phyloP scores from a whole-genome alignment of 164 flowering plant species.

The Houttuynia cordata region DNA sequence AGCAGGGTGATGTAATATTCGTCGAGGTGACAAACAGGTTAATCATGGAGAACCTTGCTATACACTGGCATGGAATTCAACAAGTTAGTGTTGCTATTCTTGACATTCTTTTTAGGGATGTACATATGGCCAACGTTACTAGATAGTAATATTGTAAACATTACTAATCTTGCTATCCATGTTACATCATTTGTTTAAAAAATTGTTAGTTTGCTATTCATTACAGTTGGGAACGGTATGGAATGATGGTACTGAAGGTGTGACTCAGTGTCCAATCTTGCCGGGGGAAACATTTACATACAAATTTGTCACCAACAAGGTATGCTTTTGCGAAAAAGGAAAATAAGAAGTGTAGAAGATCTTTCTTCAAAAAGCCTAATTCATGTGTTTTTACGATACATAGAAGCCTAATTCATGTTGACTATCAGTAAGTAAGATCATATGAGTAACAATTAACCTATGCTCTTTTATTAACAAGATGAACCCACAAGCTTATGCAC shows the following conservation, averaged over 20 bases:
- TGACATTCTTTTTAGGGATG: not conserved
- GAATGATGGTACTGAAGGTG: slow-evolving; percentile 89
- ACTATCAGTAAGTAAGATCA: too few species aligned
- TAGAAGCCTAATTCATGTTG: too few species aligned
- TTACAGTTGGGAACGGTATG: slow-evolving; percentile 73
- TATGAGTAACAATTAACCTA: too few species aligned
- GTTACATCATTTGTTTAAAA: not conserved
- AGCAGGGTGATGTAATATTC: slow-evolving; percentile 59
- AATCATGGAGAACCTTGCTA: slow-evolving; percentile 58
- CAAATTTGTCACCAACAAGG: slow-evolving; percentile 71
- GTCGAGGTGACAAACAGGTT: slow-evolving; percentile 70
- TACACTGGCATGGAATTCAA: slow-evolving; percentile 96
- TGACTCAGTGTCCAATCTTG: slow-evolving; percentile 75
- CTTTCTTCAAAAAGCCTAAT: too few species aligned
- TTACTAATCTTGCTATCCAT: not conserved
- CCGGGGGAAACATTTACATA: slow-evolving; percentile 70
- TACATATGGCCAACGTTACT: not conserved
- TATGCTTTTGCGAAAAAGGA: slow-evolving; percentile 4
- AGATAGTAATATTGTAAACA: not conserved
- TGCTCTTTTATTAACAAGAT: too few species aligned
- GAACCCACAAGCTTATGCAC: too few species aligned
- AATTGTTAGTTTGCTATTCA: not conserved
- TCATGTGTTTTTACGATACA: too few species aligned
- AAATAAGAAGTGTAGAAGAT: too few species aligned
- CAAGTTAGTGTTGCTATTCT: slow-evolving; percentile 34